Evolutionary conservation across 495 filamentous ascomycete genomes (phyloP).

Genomic region (Trichoderma parareesei): DNA sequence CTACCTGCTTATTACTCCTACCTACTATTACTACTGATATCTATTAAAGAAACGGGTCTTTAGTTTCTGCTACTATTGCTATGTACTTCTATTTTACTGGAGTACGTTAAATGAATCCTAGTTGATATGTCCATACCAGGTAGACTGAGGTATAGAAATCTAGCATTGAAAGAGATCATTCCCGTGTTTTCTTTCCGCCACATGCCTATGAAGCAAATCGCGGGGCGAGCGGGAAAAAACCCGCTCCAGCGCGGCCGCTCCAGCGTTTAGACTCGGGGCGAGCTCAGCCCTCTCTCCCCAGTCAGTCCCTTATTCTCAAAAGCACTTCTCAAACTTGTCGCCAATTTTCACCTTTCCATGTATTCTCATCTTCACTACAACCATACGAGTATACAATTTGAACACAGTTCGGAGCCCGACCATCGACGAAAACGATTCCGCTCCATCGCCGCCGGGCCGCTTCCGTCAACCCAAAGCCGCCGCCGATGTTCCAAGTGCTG

Average conservation of each 20-base stretch:
- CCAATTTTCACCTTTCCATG: background rate
- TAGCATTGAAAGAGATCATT: too few relatives aligned
- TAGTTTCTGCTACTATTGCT: too few relatives aligned
- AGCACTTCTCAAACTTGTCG: background rate
- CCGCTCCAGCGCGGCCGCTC: background rate
- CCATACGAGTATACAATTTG: background rate
- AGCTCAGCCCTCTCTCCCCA: background rate
- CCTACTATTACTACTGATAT: too few relatives aligned
- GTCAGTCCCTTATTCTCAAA: background rate
- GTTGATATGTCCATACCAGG: too few relatives aligned
- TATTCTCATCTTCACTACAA: background rate
- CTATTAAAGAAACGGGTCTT: too few relatives aligned
- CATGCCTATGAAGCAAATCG: background rate
- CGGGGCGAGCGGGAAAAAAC: background rate
- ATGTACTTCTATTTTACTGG: too few relatives aligned
- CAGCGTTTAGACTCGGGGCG: background rate
- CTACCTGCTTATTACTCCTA: too few relatives aligned
- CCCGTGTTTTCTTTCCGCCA: background rate
- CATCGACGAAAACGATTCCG: background rate
- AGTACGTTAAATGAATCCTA: too few relatives aligned
- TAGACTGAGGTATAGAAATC: too few relatives aligned
- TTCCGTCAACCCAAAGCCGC: background rate
- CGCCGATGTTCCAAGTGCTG: slow-evolving; percentile 2
- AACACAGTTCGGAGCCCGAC: too few relatives aligned
- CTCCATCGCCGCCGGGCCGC: background rate